Conservation (phyloP, 306 rosid species). For the Cucurbita ficifolia region DNA sequence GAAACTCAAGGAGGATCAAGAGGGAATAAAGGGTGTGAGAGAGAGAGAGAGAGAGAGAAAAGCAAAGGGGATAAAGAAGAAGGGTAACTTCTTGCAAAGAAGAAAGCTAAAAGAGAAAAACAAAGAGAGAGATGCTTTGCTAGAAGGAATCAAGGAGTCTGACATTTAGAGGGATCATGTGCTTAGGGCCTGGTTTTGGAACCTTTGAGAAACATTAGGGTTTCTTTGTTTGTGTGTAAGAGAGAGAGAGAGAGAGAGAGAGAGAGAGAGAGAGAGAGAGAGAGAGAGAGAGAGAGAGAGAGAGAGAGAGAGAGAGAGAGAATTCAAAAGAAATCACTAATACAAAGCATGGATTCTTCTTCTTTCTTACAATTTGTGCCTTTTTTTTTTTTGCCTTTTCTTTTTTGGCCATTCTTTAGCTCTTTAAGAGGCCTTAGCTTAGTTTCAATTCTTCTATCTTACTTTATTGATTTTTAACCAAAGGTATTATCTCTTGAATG, state of each 20-base stretch:
- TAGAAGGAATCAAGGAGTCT: conserved; percentile 70
- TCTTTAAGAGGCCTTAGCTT: neutral
- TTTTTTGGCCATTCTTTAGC: conserved; percentile 14
- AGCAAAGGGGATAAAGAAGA: conserved; percentile 46
- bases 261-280: conserved; percentile 48
- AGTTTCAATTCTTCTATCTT: conserved; percentile 16
- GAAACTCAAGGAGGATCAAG: conserved; percentile 65
- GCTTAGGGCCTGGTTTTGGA: conserved; percentile 53
- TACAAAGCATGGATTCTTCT: conserved; percentile 75
- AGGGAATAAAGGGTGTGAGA: conserved; percentile 72
- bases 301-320: conserved; percentile 35
- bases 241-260: conserved; percentile 35
- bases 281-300: conserved; percentile 45
- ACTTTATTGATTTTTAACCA: conserved; percentile 4
- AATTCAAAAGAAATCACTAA: conserved; percentile 66
- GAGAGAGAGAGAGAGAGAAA: conserved; percentile 19
- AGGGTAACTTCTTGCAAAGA: conserved; percentile 78
- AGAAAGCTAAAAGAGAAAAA: conserved; percentile 20
- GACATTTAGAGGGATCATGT: conserved; percentile 78
- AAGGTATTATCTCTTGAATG: conserved; percentile 4
- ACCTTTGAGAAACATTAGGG: conserved; percentile 15
- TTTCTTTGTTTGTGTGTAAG: neutral
- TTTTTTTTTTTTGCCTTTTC: neutral
- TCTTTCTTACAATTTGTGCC: conserved; percentile 14
- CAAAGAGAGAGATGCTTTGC: conserved; percentile 23